phyloP scores from a whole-genome alignment of 2,329 filamentous ascomycete species.

The Exutisphaerella laricina region DNA sequence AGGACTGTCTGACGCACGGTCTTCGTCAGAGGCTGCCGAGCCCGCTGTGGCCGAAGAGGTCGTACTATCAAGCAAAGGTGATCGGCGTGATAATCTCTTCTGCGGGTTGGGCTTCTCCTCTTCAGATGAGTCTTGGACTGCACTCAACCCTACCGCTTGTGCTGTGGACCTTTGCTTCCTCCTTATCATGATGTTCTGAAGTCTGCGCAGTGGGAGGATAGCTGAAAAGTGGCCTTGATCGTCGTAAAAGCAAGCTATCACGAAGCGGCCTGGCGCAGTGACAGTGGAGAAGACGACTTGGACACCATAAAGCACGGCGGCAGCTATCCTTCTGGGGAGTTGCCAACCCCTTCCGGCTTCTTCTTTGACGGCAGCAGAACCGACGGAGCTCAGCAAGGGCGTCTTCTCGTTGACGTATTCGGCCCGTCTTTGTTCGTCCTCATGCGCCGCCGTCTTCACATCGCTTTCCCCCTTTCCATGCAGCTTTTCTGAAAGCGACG shows the following conservation, averaged over 20 bases:
- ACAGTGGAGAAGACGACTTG: constrained; percentile 74
- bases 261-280: constrained; percentile 71
- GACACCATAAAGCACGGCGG: constrained; percentile 67
- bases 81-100: constrained; percentile 34
- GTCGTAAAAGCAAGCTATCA: constrained; percentile 78
- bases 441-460: constrained; percentile 14
- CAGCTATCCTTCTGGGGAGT: constrained; percentile 55
- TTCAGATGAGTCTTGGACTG: constrained; percentile 29
- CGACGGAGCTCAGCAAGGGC: constrained; percentile 51
- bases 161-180: constrained; percentile 30
- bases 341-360: constrained; percentile 17
- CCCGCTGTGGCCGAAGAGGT: constrained; percentile 54
- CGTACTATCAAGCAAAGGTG: constrained; percentile 36
- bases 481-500: constrained; percentile 26
- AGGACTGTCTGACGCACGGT: constrained; percentile 33
- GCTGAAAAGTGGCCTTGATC: constrained; percentile 73
- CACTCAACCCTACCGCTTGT: constrained; percentile 29
- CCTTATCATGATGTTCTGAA: constrained; percentile 47
- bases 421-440: constrained; percentile 17
- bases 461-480: constrained; percentile 15
- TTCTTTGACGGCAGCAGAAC: constrained; percentile 8
- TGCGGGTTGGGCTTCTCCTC: constrained; percentile 25
- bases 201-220: constrained; percentile 63
- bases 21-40: constrained; percentile 58
- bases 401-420: constrained; percentile 57